Percentiles rank a stretch among this genome's conserved stretches.
These are phyloP conservation scores for Aphanomyces cochlioides DNA, from an alignment of 352 stramenopile genomes.

Conservation along the genomic window DNA sequence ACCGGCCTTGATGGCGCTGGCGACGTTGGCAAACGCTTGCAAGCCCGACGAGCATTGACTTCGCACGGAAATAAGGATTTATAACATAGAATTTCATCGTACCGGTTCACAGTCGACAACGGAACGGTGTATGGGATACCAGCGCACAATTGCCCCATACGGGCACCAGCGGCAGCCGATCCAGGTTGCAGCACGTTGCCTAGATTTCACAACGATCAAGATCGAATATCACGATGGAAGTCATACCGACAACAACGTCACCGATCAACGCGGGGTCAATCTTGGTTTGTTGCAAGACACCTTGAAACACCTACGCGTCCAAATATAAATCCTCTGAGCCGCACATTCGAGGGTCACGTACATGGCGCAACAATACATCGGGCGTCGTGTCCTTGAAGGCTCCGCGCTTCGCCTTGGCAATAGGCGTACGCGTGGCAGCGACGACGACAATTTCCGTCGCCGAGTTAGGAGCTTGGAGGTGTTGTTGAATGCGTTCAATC, in stretches of 20 bases:
- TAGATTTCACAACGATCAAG: slow-evolving; percentile 13
- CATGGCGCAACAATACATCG: slow-evolving; percentile 83
- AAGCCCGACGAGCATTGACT: slow-evolving; percentile 81
- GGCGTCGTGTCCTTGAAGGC: slow-evolving; percentile 91
- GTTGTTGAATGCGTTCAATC: slow-evolving; percentile 67
- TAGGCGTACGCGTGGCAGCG: slow-evolving; percentile 76
- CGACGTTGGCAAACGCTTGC: slow-evolving; percentile 78
- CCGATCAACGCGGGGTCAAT: slow-evolving; percentile 70
- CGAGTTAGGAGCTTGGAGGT: slow-evolving; percentile 40
- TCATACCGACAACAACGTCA: slow-evolving; percentile 66
- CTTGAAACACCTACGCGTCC: slow-evolving; percentile 53
- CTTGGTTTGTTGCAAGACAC: slow-evolving; percentile 78
- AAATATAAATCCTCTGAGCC: not conserved
- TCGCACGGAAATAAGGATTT: not conserved
- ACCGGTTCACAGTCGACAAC: slow-evolving; percentile 72
- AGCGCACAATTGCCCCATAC: slow-evolving; percentile 71
- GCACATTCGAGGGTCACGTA: not conserved
- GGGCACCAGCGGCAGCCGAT: slow-evolving; percentile 66
- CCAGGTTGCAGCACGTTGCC: slow-evolving; percentile 83
- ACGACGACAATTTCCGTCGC: slow-evolving; percentile 75
- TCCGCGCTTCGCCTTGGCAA: slow-evolving; percentile 81
- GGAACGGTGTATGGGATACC: slow-evolving; percentile 77
- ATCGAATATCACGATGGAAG: not conserved
- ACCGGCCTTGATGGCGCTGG: slow-evolving; percentile 69
- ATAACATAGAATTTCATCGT: not conserved